Percentiles rank a stretch among this genome's conserved stretches.
Conservation (phyloP, 2,329 filamentous ascomycete species). For the Corinectria fuckeliana region DNA sequence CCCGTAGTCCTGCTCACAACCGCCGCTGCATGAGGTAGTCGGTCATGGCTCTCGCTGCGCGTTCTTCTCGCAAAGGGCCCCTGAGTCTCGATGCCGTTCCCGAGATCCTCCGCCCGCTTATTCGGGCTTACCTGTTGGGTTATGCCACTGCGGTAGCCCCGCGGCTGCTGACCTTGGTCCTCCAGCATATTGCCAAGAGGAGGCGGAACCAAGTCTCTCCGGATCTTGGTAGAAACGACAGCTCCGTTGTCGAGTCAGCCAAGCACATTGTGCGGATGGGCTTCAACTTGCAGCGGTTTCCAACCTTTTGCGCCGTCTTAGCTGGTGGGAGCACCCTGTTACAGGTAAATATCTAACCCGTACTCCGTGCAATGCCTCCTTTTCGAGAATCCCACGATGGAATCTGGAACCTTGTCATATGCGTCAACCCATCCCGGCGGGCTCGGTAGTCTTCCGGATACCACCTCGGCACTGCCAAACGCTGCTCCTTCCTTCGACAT, state of each 20-base stretch:
- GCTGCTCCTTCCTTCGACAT: background rate
- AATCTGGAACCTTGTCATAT: slow-evolving; percentile 9
- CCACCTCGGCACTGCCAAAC: background rate
- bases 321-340: slow-evolving; percentile 67
- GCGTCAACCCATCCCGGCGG: background rate
- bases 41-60: slow-evolving; percentile 23
- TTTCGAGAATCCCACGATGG: background rate
- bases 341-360: slow-evolving; percentile 53
- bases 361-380: background rate
- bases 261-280: slow-evolving; percentile 56
- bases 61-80: slow-evolving; percentile 26
- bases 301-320: slow-evolving; percentile 66
- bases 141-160: slow-evolving; percentile 66
- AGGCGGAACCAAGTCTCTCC: slow-evolving; percentile 38
- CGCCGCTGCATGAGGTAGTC: slow-evolving; percentile 28
- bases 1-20: slow-evolving; percentile 29
- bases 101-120: slow-evolving; percentile 58
- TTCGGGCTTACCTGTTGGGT: slow-evolving; percentile 66
- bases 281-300: slow-evolving; percentile 63
- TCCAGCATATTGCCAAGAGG: slow-evolving; percentile 55
- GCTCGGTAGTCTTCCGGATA: background rate
- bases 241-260: slow-evolving; percentile 42
- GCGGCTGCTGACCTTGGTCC: slow-evolving; percentile 59
- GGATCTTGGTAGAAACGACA: slow-evolving; percentile 38
- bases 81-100: slow-evolving; percentile 49